phyloP scores from a whole-genome alignment of 2,329 filamentous ascomycete genomes.

The Pseudogymnoascus sp. region DNA sequence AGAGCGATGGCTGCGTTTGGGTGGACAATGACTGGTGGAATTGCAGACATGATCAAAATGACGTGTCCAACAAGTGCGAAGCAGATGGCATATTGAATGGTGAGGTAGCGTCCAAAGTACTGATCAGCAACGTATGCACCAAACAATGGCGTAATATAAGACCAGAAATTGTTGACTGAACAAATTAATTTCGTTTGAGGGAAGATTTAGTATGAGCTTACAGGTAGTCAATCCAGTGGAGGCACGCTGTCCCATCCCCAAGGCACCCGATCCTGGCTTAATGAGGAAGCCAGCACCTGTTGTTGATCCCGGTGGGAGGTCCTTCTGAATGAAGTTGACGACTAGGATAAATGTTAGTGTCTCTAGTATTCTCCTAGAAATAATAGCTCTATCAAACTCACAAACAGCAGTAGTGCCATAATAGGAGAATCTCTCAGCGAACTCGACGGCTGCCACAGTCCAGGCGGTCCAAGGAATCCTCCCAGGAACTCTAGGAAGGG shows the following conservation, averaged over 20 bases:
- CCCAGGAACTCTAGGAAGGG: constrained; percentile 53
- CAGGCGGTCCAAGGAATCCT: constrained; percentile 59
- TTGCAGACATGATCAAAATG: constrained; percentile 57
- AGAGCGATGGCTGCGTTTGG: constrained; percentile 48
- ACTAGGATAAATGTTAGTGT: background rate
- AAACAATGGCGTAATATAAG: constrained; percentile 42
- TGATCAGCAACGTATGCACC: constrained; percentile 56
- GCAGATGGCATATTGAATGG: constrained; percentile 40
- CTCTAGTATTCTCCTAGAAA: constrained; percentile 17
- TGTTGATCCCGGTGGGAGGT: constrained; percentile 15
- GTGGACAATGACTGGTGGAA: constrained; percentile 51
- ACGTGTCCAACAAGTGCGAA: constrained; percentile 55
- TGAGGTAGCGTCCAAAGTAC: constrained; percentile 59
- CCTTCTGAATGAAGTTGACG: constrained; percentile 7
- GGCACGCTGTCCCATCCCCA: constrained; percentile 41
- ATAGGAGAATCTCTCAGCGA: constrained; percentile 70
- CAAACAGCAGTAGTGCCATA: constrained; percentile 64
- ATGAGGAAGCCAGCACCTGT: constrained; percentile 37
- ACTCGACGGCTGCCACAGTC: constrained; percentile 63
- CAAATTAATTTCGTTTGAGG: constrained; percentile 20
- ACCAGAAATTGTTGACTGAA: constrained; percentile 42
- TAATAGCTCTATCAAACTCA: constrained; percentile 27
- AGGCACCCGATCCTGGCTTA: constrained; percentile 29
- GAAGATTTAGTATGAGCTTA: background rate
- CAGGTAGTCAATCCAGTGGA: constrained; percentile 40